Evolutionary conservation across 768 basidiomycete genomes (phyloP), one percentile per base, ranked within the genome.

Genomic region (Tricholoma flavovirens): DNA sequence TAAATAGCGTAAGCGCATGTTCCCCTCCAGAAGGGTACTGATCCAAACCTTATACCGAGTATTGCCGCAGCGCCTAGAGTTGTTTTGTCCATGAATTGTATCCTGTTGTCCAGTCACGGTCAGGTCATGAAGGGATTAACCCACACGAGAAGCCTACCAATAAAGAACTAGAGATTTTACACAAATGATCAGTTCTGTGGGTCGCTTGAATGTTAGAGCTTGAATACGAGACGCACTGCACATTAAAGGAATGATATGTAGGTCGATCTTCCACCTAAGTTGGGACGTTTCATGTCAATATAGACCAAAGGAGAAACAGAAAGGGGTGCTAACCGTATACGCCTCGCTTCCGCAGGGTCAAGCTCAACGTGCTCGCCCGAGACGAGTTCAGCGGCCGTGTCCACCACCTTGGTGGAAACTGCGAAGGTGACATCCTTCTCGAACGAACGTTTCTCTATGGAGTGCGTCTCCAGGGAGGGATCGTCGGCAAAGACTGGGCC

Each of bases 41-140:
- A 21, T 42, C 59, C 78, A 58, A 33, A 85, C 88, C 73, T 71
- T 62, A 89, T 88, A 1, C 88, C 88, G 43, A 90, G 75, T 59
- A 89, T 87, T 1, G 87, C 81, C 0, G 85, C 64, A 56, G 77
- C 81, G 1, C 85, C 86, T 3, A 88, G 71, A 0, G 87, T 89
- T 0, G 82, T 84, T 69, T 88, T 88, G 59, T 88, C 87, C 83
- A 88, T 88, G 57, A 83, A 88, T 64, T 88, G 86, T n/a, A 89
- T 77, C 79, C 87, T 83, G 56, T 60, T 55, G 10, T 43, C 42
- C 7, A 36, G 30, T 24, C 32, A 24, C 7, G 36, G 30, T 24
- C 32, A 24, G 38, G 30, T 53, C 3, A 29, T n/a, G 10, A 4
- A n/a, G 7, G n/a, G 15, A 11, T 26, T n/a, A 17, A 15, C 3